A percentile compares a stretch with the other conserved stretches of the same genome.
phyloP scores from a whole-genome alignment of 73 alveolate species.

The Symbiodinium pilosum region DNA sequence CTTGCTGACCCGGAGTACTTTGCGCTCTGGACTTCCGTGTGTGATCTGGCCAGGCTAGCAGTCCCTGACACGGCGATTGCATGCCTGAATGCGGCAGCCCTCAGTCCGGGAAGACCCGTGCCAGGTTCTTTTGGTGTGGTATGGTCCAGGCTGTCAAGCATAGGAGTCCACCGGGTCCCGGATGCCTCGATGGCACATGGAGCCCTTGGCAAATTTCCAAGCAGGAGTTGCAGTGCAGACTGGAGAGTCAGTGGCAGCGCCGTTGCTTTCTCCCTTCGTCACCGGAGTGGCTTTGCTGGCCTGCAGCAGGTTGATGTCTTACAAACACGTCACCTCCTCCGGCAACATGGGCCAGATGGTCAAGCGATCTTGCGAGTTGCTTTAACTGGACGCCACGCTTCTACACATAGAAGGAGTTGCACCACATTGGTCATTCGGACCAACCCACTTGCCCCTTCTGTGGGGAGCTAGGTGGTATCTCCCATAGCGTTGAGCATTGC shows the following conservation, averaged over 20 bases:
- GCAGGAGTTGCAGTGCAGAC: neutral
- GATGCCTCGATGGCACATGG: neutral
- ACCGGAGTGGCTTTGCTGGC: neutral
- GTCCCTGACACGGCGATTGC: too few species aligned
- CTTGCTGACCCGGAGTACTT: neutral
- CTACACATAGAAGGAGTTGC: neutral
- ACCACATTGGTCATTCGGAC: too few species aligned
- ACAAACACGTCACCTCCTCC: neutral
- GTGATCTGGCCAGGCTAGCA: neutral
- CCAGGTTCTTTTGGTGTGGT: too few species aligned
- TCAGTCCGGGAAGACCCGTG: too few species aligned
- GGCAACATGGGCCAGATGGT: neutral
- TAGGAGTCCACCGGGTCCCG: neutral
- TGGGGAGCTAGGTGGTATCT: too few species aligned
- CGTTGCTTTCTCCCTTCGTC: too few species aligned
- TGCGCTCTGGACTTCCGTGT: neutral
- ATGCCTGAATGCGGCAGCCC: too few species aligned
- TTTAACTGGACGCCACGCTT: neutral
- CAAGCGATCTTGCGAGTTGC: neutral
- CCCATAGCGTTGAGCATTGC: too few species aligned
- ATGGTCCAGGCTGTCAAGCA: too few species aligned
- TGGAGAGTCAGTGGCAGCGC: neutral
- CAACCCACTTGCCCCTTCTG: too few species aligned
- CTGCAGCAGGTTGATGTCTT: neutral
- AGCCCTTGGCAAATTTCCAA: neutral